Evolutionary conservation across 2,329 filamentous ascomycete genomes (phyloP).

Genomic region (Venturia carpophila): DNA sequence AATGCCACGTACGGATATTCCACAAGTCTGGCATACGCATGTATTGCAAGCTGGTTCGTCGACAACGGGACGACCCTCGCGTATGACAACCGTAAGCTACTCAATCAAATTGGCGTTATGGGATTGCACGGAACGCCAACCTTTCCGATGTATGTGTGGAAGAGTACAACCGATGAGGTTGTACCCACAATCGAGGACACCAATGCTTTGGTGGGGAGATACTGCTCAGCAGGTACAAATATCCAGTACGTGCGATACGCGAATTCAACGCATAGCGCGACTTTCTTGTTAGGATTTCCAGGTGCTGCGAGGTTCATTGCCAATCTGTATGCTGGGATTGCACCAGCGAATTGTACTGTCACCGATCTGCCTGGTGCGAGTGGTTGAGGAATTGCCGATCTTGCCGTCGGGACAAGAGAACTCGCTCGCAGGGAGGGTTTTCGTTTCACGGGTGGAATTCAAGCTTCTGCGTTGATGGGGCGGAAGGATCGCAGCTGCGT

Average conservation of each 20-base stretch:
- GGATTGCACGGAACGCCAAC: slow-evolving; percentile 20
- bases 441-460: not conserved
- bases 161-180: slow-evolving; percentile 28
- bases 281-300: not conserved
- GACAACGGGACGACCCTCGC: not conserved
- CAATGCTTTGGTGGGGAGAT: slow-evolving; percentile 21
- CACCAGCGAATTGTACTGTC: not conserved
- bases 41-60: not conserved
- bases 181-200: slow-evolving; percentile 19
- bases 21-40: not conserved
- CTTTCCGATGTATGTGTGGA: slow-evolving; percentile 28
- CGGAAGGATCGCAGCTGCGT: no score
- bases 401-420: not conserved
- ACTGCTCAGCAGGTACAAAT: not conserved
- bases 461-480: no score
- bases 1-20: not conserved
- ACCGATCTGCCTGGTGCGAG: not conserved
- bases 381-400: not conserved
- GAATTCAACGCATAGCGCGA: not conserved
- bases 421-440: not conserved
- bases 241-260: not conserved
- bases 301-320: not conserved
- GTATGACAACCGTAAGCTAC: slow-evolving; percentile 15
- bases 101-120: slow-evolving; percentile 21
- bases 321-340: not conserved